These are phyloP conservation scores for Penicillium occitanis DNA, from an alignment of 2,329 filamentous ascomycete genomes.

Conservation along the genomic window DNA sequence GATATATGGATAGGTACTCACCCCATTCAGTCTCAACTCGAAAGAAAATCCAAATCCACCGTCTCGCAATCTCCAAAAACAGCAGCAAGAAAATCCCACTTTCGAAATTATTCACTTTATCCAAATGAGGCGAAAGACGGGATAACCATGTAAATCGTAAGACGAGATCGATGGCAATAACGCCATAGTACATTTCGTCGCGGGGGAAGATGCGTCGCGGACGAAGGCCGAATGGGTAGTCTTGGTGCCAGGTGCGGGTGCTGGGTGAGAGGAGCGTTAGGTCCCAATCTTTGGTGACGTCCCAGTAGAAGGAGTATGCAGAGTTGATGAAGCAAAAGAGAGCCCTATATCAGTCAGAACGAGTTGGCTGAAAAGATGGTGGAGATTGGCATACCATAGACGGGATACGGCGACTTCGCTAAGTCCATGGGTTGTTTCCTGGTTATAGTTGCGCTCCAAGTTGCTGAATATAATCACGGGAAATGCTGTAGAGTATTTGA, in stretches of 20 bases:
- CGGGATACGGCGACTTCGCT: conserved; percentile 57
- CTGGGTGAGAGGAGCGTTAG: conserved; percentile 71
- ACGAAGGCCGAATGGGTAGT: conserved; percentile 76
- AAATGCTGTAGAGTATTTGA: conserved; percentile 93
- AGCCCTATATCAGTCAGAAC: conserved; percentile 55
- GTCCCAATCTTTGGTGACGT: conserved; percentile 95
- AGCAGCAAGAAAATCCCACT: conserved; percentile 85
- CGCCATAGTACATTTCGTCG: conserved; percentile 75
- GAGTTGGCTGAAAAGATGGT: neutral
- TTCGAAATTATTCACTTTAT: conserved; percentile 83
- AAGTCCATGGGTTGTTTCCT: conserved; percentile 50
- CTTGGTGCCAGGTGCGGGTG: conserved; percentile 42
- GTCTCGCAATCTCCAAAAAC: conserved; percentile 77
- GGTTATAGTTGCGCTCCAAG: conserved; percentile 65
- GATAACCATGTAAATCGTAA: conserved; percentile 89
- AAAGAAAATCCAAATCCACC: conserved; percentile 98
- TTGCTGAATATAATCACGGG: conserved; percentile 83
- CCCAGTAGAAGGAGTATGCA: conserved; percentile 97
- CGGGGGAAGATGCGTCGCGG: conserved; percentile 70
- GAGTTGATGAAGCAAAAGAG: conserved; percentile 77
- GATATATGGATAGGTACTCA: conserved; percentile 39
- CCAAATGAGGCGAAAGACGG: conserved; percentile 78
- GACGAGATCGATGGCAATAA: conserved; percentile 73
- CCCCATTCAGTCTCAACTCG: conserved; percentile 92
- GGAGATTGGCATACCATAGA: conserved; percentile 48